Conservation (phyloP, 768 basidiomycete genomes). For the Lactarius pseudohatsudake region DNA sequence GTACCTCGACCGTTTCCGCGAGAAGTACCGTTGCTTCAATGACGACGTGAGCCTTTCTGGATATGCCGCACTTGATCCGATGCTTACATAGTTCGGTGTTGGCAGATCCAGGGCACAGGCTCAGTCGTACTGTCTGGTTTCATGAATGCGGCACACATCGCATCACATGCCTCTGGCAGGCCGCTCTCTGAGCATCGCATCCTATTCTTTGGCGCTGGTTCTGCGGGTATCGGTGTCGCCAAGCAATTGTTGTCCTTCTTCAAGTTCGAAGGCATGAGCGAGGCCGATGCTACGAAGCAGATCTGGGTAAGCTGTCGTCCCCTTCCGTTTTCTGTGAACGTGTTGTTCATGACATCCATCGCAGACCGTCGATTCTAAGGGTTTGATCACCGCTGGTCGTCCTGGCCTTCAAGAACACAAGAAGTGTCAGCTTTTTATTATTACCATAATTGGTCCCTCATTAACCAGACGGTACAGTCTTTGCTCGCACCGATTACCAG, state of each 20-base stretch:
- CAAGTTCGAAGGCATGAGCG: slow-evolving; percentile 70
- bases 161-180: slow-evolving; percentile 63
- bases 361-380: slow-evolving; percentile 71
- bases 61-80: too few relatives aligned
- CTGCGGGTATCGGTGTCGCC: slow-evolving; percentile 90
- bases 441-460: not conserved
- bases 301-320: slow-evolving; percentile 58
- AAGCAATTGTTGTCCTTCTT: slow-evolving; percentile 89
- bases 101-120: slow-evolving; percentile 56
- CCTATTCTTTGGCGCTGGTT: slow-evolving; percentile 91
- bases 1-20: slow-evolving; percentile 74
- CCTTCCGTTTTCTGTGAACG: not conserved
- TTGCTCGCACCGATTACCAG: slow-evolving; percentile 76
- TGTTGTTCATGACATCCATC: not conserved
- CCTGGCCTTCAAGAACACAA: slow-evolving; percentile 79
- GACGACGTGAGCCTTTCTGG: slow-evolving; percentile 68
- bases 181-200: slow-evolving; percentile 76
- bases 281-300: slow-evolving; percentile 70
- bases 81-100: slow-evolving; percentile 7
- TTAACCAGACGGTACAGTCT: slow-evolving; percentile 47
- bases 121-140: slow-evolving; percentile 90
- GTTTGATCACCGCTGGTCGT: slow-evolving; percentile 75
- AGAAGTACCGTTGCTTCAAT: slow-evolving; percentile 79
- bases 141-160: slow-evolving; percentile 82
- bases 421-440: slow-evolving; percentile 51